phyloP scores from a whole-genome alignment of 345 rosid genomes.

The Mercurialis annua region DNA sequence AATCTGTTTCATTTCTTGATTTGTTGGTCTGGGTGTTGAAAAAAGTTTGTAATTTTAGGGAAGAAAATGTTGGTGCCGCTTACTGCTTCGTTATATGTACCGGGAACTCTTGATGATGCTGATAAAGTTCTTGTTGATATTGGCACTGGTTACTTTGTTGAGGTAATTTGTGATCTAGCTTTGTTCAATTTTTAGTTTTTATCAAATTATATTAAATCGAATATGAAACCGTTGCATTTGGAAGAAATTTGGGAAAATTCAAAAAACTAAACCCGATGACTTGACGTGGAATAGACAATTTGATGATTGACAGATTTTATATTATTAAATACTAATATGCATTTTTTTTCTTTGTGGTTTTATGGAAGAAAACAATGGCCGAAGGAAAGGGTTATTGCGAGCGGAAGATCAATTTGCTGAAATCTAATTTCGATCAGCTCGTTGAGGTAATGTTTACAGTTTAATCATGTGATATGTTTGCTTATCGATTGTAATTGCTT shows the following conservation, averaged over 20 bases:
- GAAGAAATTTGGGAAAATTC: no score
- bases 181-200: no score
- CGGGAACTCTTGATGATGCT: constrained; percentile 79
- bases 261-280: no score
- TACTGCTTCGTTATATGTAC: constrained; percentile 89
- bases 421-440: constrained; percentile 93
- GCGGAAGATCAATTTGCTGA: constrained; percentile 86
- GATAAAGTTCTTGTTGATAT: constrained; percentile 82
- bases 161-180: constrained; percentile 45
- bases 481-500: background rate
- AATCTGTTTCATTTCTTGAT: background rate
- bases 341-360: constrained; percentile 10
- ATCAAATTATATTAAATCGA: no score
- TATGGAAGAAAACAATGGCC: constrained; percentile 74
- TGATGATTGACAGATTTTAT: background rate
- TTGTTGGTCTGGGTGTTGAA: background rate
- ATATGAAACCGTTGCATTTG: no score
- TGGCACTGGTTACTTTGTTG: constrained; percentile 97
- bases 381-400: constrained; percentile 93
- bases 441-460: constrained; percentile 56
- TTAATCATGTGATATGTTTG: background rate
- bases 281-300: no score
- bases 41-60: constrained; percentile 25
- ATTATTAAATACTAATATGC: background rate
- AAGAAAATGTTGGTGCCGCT: constrained; percentile 89